A percentile compares a stretch with the other conserved stretches of the same genome.
Conservation (phyloP, 2,329 filamentous ascomycete genomes). For the Davidsoniella australis region DNA sequence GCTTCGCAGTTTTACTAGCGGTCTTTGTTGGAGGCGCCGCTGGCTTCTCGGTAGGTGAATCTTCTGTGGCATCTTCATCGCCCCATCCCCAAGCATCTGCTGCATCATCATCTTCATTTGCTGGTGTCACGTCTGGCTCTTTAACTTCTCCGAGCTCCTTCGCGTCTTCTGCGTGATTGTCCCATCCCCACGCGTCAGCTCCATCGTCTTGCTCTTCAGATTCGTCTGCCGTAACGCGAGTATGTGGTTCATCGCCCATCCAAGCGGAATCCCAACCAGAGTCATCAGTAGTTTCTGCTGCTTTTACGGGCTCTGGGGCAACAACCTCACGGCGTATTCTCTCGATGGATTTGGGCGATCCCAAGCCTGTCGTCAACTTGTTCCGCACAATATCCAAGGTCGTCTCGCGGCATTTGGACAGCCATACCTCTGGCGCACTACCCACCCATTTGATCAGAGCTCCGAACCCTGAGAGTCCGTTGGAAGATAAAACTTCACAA, state of each 20-base stretch:
- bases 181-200: conserved; percentile 72
- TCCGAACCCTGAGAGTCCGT: conserved; percentile 44
- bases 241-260: conserved; percentile 41
- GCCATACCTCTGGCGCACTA: conserved; percentile 67
- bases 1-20: background rate
- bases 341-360: conserved; percentile 54
- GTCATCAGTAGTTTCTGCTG: conserved; percentile 26
- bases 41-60: conserved; percentile 1
- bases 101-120: conserved; percentile 28
- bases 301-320: conserved; percentile 35
- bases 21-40: background rate
- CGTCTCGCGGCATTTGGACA: conserved; percentile 64
- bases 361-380: conserved; percentile 48
- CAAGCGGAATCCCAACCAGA: conserved; percentile 66
- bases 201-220: conserved; percentile 24
- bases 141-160: conserved; percentile 8
- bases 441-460: conserved; percentile 65
- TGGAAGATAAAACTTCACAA: conserved; percentile 40
- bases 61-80: conserved; percentile 39
- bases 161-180: conserved; percentile 32
- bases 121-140: conserved; percentile 10
- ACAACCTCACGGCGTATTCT: conserved; percentile 71
- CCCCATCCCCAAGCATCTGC: conserved; percentile 74
- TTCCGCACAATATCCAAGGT: conserved; percentile 59
- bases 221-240: conserved; percentile 15